Base-by-base conservation (phyloP, 352 stramenopile species). In the Aphanomyces euteiches region DNA sequence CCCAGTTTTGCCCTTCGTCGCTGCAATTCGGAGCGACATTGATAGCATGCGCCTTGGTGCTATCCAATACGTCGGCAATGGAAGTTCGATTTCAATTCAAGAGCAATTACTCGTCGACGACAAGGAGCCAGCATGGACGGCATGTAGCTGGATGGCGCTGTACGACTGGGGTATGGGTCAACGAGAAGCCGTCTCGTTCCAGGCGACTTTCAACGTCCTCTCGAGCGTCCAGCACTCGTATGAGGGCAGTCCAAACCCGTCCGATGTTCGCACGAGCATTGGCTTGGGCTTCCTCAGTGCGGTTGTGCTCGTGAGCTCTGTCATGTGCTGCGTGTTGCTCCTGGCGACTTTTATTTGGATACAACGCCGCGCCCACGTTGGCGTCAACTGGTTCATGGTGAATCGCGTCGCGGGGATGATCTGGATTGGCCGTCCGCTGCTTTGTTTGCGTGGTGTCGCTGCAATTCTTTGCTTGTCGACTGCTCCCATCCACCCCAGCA, bases 131-230 rank as follows among this genome's bases (percentile, higher is more conserved):
- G 15, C 63, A 13, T 69, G 41, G 34, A 43, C 5, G 12, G 15
- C 59, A n/a, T 69, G 56, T 69, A 47, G 63, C 5, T 69, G 47
- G 50, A 69, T 47, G 7, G 59, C 39, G 40, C 17, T 69, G 17
- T 69, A 59, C 50, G 63, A 69, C 2, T 69, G 63, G 63, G 63
- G 12, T 1, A 7, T n/a, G 4, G 15, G 15, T 5, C 7, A 6
- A 3, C 63, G 63, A 17, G 63, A 69, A 59, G 63, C 28, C 15
- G 50, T 69, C 7, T 28, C 63, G 36, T 58, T 69, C 34, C 63
- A 69, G 10, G 3, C 6, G 19, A 60, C 41, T 13, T 28, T 69
- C 6, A 61, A 57, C 6, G 6, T 60, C 8, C 4, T 69, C 8
- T 69, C 63, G 45, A 10, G 7, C 12, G 5, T 17, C 3, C 50